Percentiles rank a stretch among this genome's conserved stretches.
phyloP scores from a whole-genome alignment of 108 stramenopile genomes.

The Discostella stelligeroides region DNA sequence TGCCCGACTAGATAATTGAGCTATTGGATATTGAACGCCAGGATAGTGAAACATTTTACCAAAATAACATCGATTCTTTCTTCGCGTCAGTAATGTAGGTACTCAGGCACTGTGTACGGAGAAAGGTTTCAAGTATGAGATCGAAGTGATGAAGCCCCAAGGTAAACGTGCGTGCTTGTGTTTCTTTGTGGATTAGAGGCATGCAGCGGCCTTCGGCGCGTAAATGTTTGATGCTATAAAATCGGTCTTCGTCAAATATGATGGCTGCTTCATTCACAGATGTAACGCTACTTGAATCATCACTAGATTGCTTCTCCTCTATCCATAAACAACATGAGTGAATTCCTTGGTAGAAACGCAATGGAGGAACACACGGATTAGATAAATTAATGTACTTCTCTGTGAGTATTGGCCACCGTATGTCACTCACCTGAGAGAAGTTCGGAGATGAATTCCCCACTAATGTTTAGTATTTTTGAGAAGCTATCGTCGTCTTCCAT shows the following conservation, averaged over 20 bases:
- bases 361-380: no score
- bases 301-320: conserved; percentile 52
- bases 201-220: conserved; percentile 43
- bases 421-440: conserved; percentile 54
- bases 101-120: conserved; percentile 84
- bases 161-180: conserved; percentile 45
- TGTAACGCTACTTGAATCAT: not conserved
- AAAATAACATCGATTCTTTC: conserved; percentile 70
- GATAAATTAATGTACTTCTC: no score
- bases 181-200: conserved; percentile 43
- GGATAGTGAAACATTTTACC: conserved; percentile 9
- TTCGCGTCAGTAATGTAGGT: conserved; percentile 61
- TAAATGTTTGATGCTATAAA: conserved; percentile 68
- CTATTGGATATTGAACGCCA: not conserved
- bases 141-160: conserved; percentile 68
- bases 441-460: conserved; percentile 59
- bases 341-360: conserved; percentile 49
- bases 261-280: conserved; percentile 58
- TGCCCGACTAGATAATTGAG: conserved; percentile 7
- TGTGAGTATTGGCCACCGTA: no score
- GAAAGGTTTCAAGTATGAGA: conserved; percentile 73
- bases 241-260: conserved; percentile 85
- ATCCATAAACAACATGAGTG: conserved; percentile 81
- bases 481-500: conserved; percentile 26
- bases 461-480: conserved; percentile 28